These are phyloP conservation scores for Acer yangbiense DNA, from an alignment of 345 rosid genomes.

Conservation along the genomic window DNA sequence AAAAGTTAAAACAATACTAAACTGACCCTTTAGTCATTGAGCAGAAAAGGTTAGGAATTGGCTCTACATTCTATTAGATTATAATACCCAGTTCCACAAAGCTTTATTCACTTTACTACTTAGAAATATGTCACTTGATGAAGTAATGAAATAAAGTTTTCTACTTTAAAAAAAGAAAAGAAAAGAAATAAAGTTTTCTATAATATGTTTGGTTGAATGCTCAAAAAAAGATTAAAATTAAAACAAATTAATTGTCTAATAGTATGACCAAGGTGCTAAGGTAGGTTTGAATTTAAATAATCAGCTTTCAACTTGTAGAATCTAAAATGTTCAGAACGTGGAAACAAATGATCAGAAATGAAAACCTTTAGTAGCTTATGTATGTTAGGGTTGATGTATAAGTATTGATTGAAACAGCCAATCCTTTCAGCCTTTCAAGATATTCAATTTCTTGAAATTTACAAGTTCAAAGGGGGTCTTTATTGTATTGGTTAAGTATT, in stretches of 20 bases:
- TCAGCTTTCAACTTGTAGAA: not conserved
- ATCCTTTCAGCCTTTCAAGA: too few relatives aligned
- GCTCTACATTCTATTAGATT: not conserved
- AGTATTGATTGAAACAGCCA: not conserved
- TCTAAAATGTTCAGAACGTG: not conserved
- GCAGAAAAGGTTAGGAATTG: not conserved
- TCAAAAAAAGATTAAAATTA: not conserved
- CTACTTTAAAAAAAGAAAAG: too few relatives aligned
- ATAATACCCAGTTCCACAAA: not conserved
- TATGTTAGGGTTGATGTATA: not conserved
- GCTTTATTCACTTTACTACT: not conserved
- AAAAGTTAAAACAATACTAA: not conserved
- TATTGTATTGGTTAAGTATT: not conserved
- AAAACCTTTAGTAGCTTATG: not conserved
- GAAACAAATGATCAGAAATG: not conserved
- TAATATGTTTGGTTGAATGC: not conserved
- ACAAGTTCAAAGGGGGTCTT: not conserved
- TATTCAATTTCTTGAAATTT: not conserved
- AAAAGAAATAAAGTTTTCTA: too few relatives aligned
- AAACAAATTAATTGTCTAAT: not conserved
- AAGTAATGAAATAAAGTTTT: not conserved
- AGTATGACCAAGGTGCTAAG: not conserved
- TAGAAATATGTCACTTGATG: not conserved
- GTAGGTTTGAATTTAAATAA: not conserved
- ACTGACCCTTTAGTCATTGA: not conserved